phyloP scores from a whole-genome alignment of 495 filamentous ascomycete genomes.

The Podospora comata region DNA sequence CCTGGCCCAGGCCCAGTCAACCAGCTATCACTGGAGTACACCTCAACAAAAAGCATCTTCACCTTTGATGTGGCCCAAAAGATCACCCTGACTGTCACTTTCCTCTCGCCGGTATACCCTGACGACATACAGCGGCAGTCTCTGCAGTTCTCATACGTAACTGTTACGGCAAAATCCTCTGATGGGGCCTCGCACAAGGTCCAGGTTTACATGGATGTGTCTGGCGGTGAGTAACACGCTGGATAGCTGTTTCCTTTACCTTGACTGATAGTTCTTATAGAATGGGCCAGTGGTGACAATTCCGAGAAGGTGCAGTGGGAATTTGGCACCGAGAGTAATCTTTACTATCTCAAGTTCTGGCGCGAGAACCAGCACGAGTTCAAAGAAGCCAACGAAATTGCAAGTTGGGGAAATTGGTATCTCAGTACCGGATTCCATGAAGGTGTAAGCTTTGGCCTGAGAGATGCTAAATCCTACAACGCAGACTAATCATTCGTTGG shows the following conservation, averaged over 20 bases:
- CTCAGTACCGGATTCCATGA: constrained; percentile 50
- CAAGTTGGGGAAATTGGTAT: constrained; percentile 86
- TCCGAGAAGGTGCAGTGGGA: constrained; percentile 39
- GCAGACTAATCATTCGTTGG: constrained; percentile 18
- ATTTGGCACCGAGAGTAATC: constrained; percentile 34
- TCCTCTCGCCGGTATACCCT: constrained; percentile 84
- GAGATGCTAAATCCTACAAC: background rate
- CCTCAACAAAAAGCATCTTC: constrained; percentile 83
- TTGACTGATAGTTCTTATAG: constrained; percentile 27
- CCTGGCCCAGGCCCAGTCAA: constrained; percentile 45
- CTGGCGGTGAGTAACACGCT: constrained; percentile 61
- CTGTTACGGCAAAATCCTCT: constrained; percentile 56
- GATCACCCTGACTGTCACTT: constrained; percentile 71
- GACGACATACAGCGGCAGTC: constrained; percentile 82
- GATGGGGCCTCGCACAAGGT: constrained; percentile 62
- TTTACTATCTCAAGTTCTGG: constrained; percentile 55
- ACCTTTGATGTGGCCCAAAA: constrained; percentile 67
- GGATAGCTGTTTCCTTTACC: constrained; percentile 24
- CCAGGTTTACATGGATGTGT: constrained; percentile 80
- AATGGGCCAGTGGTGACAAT: constrained; percentile 46
- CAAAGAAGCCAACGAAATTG: constrained; percentile 64
- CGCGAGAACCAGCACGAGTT: constrained; percentile 63
- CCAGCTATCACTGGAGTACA: constrained; percentile 64
- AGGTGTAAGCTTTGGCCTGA: constrained; percentile 34
- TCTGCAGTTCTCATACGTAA: constrained; percentile 82